These are phyloP conservation scores for Cokeromyces recurvatus DNA, from an alignment of 371 early-diverging fungal genomes.

Conservation along the genomic window DNA sequence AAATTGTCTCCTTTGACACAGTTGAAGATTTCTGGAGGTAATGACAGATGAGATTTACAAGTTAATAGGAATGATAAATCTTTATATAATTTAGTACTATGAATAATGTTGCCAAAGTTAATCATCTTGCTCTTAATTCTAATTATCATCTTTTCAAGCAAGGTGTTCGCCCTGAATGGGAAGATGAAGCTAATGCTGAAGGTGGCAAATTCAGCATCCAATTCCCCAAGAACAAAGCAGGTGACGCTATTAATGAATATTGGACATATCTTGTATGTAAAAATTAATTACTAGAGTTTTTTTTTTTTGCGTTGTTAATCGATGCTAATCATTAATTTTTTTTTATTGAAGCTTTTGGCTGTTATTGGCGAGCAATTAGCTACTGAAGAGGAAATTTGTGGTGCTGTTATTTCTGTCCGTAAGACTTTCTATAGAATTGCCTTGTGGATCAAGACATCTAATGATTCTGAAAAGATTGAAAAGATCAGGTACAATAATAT, in stretches of 20 bases:
- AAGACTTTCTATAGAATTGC: constrained; percentile 78
- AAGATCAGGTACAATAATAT: constrained; percentile 58
- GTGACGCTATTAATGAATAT: constrained; percentile 70
- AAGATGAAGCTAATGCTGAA: constrained; percentile 91
- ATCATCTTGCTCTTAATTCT: constrained; percentile 72
- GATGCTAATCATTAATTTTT: neutral
- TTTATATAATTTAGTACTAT: constrained; percentile 46
- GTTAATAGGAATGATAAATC: no score
- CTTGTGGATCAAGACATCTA: constrained; percentile 84
- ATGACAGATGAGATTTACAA: no score
- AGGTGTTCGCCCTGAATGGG: constrained; percentile 99
- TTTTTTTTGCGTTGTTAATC: neutral
- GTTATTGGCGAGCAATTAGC: constrained; percentile 90
- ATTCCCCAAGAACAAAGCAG: constrained; percentile 69
- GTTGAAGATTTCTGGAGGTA: constrained; percentile 98
- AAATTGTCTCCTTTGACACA: constrained; percentile 81
- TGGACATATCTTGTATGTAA: constrained; percentile 80
- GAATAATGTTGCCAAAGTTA: constrained; percentile 84
- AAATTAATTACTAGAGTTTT: neutral
- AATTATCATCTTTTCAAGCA: constrained; percentile 97
- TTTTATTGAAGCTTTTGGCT: constrained; percentile 63
- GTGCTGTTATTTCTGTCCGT: constrained; percentile 86
- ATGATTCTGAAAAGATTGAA: constrained; percentile 57
- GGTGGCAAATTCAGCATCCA: constrained; percentile 97
- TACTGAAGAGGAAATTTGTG: constrained; percentile 79